A percentile compares a stretch with the other conserved stretches of the same genome.
These are phyloP conservation scores for Aureobasidium sp. DNA, from an alignment of 2,329 filamentous ascomycete genomes.

Conservation along the genomic window DNA sequence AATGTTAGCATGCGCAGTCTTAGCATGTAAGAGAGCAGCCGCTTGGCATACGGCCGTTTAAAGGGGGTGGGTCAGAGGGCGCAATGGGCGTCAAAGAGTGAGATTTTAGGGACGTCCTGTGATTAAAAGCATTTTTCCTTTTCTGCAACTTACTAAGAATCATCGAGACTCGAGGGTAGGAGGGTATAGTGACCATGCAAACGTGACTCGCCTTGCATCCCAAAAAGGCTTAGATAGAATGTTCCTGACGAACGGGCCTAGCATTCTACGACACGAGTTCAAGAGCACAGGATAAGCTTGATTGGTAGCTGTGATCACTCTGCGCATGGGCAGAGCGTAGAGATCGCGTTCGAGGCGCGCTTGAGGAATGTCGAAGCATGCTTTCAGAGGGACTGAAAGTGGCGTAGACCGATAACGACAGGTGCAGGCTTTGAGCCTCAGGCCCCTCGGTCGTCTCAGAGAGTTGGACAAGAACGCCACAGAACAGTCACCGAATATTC, in stretches of 20 bases:
- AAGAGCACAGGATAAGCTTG: not conserved
- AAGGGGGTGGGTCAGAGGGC: slow-evolving; percentile 10
- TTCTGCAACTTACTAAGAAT: not conserved
- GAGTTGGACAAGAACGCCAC: not conserved
- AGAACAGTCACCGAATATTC: not conserved
- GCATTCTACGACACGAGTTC: not conserved
- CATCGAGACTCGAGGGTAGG: not conserved
- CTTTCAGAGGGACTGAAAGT: not conserved
- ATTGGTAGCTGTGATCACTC: not conserved
- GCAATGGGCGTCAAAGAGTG: not conserved
- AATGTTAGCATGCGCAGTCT: not conserved
- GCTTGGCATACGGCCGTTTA: slow-evolving; percentile 3
- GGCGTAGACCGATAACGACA: not conserved
- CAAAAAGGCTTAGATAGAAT: not conserved
- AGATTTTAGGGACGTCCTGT: slow-evolving; percentile 1
- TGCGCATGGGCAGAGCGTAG: not conserved
- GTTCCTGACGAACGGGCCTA: not conserved
- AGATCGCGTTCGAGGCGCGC: not conserved
- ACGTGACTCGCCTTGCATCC: slow-evolving; percentile 6
- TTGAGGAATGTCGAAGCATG: not conserved
- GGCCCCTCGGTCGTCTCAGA: not conserved
- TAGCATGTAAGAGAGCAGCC: not conserved
- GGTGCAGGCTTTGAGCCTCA: not conserved
- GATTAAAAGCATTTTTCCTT: not conserved
- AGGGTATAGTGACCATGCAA: slow-evolving; percentile 6